A percentile compares a stretch with the other conserved stretches of the same genome.
Evolutionary conservation across 305 asterid genomes (phyloP).

Genomic region (Fraxinus ornus): DNA sequence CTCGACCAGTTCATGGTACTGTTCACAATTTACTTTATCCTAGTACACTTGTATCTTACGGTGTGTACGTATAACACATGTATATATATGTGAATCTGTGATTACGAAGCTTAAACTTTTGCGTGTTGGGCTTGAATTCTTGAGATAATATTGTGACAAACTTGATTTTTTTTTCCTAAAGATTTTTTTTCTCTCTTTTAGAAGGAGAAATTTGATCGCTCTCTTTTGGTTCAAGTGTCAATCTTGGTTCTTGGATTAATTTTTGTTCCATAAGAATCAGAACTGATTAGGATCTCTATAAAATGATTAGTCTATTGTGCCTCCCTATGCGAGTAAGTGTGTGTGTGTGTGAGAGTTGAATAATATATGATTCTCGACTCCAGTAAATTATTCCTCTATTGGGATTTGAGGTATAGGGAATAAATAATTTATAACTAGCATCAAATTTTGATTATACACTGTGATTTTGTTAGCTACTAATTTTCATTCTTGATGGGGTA

Average conservation of each 20-base stretch:
- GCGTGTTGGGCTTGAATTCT: background rate
- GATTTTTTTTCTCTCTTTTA: background rate
- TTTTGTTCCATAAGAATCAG: background rate
- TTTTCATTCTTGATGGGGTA: background rate
- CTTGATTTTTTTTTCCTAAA: background rate
- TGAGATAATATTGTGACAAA: background rate
- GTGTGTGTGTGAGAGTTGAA: background rate
- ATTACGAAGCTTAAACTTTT: background rate
- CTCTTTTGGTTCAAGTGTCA: background rate
- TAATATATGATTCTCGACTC: background rate
- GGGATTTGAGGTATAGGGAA: background rate
- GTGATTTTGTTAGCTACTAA: background rate
- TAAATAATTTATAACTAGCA: background rate
- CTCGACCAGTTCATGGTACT: conserved; percentile 85
- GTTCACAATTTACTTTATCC: background rate
- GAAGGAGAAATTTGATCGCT: background rate
- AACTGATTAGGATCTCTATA: background rate
- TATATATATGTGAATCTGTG: background rate
- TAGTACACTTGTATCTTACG: background rate
- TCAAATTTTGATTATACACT: background rate
- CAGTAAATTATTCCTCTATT: background rate
- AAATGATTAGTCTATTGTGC: background rate
- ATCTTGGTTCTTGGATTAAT: background rate
- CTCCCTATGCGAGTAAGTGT: background rate
- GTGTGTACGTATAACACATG: background rate